Conservation (phyloP, 345 rosid genomes). For the Pelargonium nanum region DNA sequence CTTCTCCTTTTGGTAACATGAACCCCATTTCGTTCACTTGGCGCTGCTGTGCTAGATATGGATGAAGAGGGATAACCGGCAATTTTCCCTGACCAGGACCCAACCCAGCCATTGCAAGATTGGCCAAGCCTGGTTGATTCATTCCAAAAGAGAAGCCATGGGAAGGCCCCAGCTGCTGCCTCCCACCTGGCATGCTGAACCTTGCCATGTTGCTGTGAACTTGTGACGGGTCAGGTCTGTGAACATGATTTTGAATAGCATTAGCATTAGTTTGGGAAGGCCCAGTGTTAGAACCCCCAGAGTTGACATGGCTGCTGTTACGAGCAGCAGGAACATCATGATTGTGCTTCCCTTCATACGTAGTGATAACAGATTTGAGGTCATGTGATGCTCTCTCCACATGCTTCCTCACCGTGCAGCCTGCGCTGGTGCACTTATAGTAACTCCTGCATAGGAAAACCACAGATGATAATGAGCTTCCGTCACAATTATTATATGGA, state of each 20-base stretch:
- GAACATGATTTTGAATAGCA: slow-evolving; percentile 32
- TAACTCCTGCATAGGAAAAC: slow-evolving; percentile 56
- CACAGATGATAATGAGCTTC: slow-evolving; percentile 2
- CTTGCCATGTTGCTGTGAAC: slow-evolving; percentile 47
- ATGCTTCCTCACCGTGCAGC: slow-evolving; percentile 90
- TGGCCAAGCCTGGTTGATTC: slow-evolving; percentile 49
- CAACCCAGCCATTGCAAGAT: slow-evolving; percentile 58
- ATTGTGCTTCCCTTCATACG: slow-evolving; percentile 96
- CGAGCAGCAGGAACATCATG: slow-evolving; percentile 96
- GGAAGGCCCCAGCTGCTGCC: slow-evolving; percentile 56
- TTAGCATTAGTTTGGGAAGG: slow-evolving; percentile 23
- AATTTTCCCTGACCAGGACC: slow-evolving; percentile 53
- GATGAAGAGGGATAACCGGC: slow-evolving; percentile 46
- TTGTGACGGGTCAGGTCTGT: slow-evolving; percentile 53
- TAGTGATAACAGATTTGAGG: slow-evolving; percentile 85
- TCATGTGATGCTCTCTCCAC: slow-evolving; percentile 99
- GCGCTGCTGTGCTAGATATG: slow-evolving; percentile 32
- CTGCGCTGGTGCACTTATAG: slow-evolving; percentile 90
- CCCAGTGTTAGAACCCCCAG: slow-evolving; percentile 20
- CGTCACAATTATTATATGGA: background rate
- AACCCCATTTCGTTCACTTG: slow-evolving; percentile 41
- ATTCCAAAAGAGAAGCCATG: slow-evolving; percentile 58
- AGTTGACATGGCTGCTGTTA: slow-evolving; percentile 50
- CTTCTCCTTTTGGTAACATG: slow-evolving; percentile 72
- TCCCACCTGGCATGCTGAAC: slow-evolving; percentile 55